Conservation (phyloP, 2,329 filamentous ascomycete species). For the Berkeleyomyces rouxiae region DNA sequence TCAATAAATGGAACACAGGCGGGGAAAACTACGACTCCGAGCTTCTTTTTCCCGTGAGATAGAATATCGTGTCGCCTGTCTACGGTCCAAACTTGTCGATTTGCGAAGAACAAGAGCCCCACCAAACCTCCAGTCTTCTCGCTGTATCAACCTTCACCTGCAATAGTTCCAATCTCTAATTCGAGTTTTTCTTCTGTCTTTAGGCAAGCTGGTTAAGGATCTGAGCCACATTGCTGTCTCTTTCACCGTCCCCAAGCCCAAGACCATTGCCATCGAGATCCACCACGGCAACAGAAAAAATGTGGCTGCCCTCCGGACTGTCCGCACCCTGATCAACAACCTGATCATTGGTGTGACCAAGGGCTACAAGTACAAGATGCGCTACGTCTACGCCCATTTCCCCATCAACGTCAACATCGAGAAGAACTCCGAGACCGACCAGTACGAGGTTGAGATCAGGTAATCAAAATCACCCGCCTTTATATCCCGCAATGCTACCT, state of each 20-base stretch:
- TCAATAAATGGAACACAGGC: no score
- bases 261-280: constrained; percentile 88
- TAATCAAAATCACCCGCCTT: constrained; percentile 29
- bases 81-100: no score
- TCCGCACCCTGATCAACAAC: constrained; percentile 98
- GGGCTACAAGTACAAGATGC: constrained; percentile 99
- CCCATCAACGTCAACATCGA: constrained; percentile 99
- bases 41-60: no score
- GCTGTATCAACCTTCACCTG: not conserved
- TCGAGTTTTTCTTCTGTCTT: constrained; percentile 12
- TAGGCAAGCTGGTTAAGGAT: constrained; percentile 92
- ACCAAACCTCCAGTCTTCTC: not conserved
- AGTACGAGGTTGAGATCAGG: constrained; percentile 92
- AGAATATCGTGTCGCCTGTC: no score
- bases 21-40: no score
- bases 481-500: not conserved
- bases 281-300: constrained; percentile 98
- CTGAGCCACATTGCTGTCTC: constrained; percentile 91
- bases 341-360: constrained; percentile 95
- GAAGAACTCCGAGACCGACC: constrained; percentile 81
- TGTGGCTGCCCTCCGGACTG: constrained; percentile 92
- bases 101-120: no score
- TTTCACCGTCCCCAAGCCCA: constrained; percentile 76
- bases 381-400: constrained; percentile 99
- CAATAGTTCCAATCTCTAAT: constrained; percentile 3